A percentile compares a stretch with the other conserved stretches of the same genome.
These are phyloP conservation scores for Paecilomyces variotii DNA, from an alignment of 2,329 filamentous ascomycete genomes.

Conservation along the genomic window DNA sequence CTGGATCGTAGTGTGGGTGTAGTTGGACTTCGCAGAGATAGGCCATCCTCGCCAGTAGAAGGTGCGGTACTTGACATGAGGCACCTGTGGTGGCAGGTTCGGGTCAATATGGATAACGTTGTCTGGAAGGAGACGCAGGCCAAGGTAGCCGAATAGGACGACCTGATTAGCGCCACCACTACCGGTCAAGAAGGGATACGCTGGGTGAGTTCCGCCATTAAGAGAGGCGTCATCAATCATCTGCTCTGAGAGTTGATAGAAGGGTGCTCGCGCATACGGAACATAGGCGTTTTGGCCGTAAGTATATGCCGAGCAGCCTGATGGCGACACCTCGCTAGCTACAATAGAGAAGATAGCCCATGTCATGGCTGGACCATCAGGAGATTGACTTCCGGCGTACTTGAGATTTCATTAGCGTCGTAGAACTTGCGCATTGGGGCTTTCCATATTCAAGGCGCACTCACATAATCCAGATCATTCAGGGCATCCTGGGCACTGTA, in stretches of 20 bases:
- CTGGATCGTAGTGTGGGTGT: constrained; percentile 55
- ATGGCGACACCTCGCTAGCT: constrained; percentile 56
- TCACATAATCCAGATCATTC: constrained; percentile 55
- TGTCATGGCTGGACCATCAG: constrained; percentile 64
- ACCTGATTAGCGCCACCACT: constrained; percentile 63
- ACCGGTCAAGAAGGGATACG: constrained; percentile 64
- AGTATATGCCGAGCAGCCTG: constrained; percentile 61
- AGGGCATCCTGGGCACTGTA: constrained; percentile 43
- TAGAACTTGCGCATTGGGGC: neutral
- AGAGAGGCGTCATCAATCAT: constrained; percentile 50
- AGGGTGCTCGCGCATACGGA: constrained; percentile 59
- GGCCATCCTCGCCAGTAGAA: constrained; percentile 62
- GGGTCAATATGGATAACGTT: constrained; percentile 55
- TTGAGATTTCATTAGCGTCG: constrained; percentile 12
- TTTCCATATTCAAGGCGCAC: constrained; percentile 8
- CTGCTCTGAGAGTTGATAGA: constrained; percentile 65
- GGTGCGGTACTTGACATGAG: constrained; percentile 51
- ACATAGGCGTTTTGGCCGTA: constrained; percentile 57
- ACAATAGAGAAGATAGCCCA: constrained; percentile 62
- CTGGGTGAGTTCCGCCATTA: constrained; percentile 61
- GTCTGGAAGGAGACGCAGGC: constrained; percentile 53
- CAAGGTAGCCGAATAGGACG: constrained; percentile 59
- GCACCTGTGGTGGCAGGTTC: constrained; percentile 57
- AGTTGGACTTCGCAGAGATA: constrained; percentile 53
- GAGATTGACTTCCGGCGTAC: constrained; percentile 61